These are phyloP conservation scores for Mixia osmundae DNA, from an alignment of 1,284 basidiomycete species.

Conservation along the genomic window DNA sequence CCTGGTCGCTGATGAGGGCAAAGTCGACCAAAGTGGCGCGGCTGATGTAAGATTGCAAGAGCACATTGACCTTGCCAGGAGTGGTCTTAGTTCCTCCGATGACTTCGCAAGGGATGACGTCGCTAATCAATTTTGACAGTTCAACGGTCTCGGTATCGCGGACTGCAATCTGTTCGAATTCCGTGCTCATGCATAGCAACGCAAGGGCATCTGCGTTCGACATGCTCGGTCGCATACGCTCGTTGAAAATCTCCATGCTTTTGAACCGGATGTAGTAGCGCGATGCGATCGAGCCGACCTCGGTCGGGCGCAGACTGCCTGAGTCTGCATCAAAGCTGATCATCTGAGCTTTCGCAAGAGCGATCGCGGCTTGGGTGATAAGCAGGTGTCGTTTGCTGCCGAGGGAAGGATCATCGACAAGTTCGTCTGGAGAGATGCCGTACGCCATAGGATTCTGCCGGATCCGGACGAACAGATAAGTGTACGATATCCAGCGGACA, in stretches of 20 bases:
- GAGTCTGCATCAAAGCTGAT: constrained; percentile 43
- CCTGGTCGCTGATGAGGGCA: constrained; percentile 83
- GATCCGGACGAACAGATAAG: constrained; percentile 92
- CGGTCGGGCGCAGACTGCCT: constrained; percentile 48
- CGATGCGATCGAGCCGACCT: constrained; percentile 80
- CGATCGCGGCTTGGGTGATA: constrained; percentile 42
- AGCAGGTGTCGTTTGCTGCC: constrained; percentile 49
- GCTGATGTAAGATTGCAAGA: constrained; percentile 81
- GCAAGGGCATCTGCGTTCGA: constrained; percentile 75
- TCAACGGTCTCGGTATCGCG: constrained; percentile 77
- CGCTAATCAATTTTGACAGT: constrained; percentile 43
- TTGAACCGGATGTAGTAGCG: constrained; percentile 81
- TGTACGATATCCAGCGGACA: constrained; percentile 89
- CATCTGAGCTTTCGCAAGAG: constrained; percentile 59
- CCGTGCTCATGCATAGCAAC: constrained; percentile 72
- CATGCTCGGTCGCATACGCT: constrained; percentile 59
- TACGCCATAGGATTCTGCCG: constrained; percentile 76
- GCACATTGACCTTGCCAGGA: constrained; percentile 81
- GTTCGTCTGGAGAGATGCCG: constrained; percentile 54
- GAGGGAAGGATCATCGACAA: constrained; percentile 52
- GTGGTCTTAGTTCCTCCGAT: constrained; percentile 53
- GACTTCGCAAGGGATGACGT: constrained; percentile 48
- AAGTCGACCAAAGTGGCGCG: constrained; percentile 67
- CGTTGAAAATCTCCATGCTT: constrained; percentile 76
- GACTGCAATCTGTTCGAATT: constrained; percentile 90